Percentiles rank a stretch among this genome's conserved stretches.
phyloP scores from a whole-genome alignment of 2,329 filamentous ascomycete genomes.

The Fusarium incarnatum region DNA sequence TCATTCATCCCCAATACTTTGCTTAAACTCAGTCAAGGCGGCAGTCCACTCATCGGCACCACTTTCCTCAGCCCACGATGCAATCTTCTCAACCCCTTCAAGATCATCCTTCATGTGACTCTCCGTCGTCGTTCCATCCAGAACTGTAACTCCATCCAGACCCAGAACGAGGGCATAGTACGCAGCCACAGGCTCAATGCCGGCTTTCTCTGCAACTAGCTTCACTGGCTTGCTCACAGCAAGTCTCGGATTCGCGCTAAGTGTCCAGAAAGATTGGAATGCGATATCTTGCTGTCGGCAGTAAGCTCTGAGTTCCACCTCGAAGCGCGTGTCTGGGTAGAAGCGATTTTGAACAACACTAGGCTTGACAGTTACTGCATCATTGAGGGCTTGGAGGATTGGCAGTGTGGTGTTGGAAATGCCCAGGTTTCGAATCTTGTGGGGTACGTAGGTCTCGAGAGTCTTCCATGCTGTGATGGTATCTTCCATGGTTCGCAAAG shows the following conservation, averaged over 20 bases:
- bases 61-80: slow-evolving; percentile 57
- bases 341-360: slow-evolving; percentile 83
- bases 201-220: slow-evolving; percentile 58
- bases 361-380: slow-evolving; percentile 55
- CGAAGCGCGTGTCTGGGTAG: slow-evolving; percentile 68
- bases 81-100: slow-evolving; percentile 56
- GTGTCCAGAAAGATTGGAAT: slow-evolving; percentile 68
- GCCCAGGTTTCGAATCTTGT: slow-evolving; percentile 73
- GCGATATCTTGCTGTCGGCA: slow-evolving; percentile 56
- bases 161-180: slow-evolving; percentile 63
- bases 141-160: slow-evolving; percentile 55
- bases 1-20: slow-evolving; percentile 45
- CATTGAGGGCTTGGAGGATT: slow-evolving; percentile 65
- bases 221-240: slow-evolving; percentile 59
- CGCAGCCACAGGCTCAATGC: slow-evolving; percentile 55
- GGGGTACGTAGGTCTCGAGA: slow-evolving; percentile 74
- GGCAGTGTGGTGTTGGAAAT: slow-evolving; percentile 78
- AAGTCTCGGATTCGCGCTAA: slow-evolving; percentile 60
- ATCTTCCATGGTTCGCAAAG: slow-evolving; percentile 56
- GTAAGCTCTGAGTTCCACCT: slow-evolving; percentile 67
- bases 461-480: slow-evolving; percentile 74
- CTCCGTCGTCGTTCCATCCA: slow-evolving; percentile 61
- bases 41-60: slow-evolving; percentile 61
- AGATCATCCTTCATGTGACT: slow-evolving; percentile 64
- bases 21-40: slow-evolving; percentile 62